Conservation (phyloP, 2,329 filamentous ascomycete genomes). For the Hypomyces perniciosus region DNA sequence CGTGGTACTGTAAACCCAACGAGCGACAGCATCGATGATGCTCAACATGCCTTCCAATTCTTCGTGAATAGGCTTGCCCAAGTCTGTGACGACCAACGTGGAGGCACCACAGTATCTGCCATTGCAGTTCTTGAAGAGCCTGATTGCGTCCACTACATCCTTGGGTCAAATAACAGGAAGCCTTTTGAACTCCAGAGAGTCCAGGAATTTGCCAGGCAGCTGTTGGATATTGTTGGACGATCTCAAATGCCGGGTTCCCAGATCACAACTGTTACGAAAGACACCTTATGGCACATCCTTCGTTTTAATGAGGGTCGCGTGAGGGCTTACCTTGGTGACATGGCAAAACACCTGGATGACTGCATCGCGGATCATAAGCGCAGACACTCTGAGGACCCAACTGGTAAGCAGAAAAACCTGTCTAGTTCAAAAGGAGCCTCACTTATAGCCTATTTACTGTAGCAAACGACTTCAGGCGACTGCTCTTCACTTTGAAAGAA, state of each 20-base stretch:
- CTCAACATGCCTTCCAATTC: constrained; percentile 20
- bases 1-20: constrained; percentile 1
- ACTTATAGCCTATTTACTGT: no score
- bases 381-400: neutral
- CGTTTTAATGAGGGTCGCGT: constrained; percentile 16
- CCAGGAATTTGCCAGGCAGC: constrained; percentile 4
- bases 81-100: constrained; percentile 24
- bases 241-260: neutral
- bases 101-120: constrained; percentile 26
- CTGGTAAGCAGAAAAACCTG: neutral
- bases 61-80: constrained; percentile 28
- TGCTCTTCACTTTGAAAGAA: neutral
- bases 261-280: neutral
- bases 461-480: neutral
- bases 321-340: constrained; percentile 13
- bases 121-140: constrained; percentile 23
- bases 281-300: constrained; percentile 15
- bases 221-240: constrained; percentile 13
- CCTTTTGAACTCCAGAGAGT: neutral
- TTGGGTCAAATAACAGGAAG: constrained; percentile 25
- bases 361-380: constrained; percentile 14
- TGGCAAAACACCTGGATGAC: constrained; percentile 3
- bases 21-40: constrained; percentile 6
- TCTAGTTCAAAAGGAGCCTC: no score
- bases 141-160: constrained; percentile 23